Base-by-base conservation (phyloP, 352 stramenopile species). In the Phytopythium sindhum region DNA sequence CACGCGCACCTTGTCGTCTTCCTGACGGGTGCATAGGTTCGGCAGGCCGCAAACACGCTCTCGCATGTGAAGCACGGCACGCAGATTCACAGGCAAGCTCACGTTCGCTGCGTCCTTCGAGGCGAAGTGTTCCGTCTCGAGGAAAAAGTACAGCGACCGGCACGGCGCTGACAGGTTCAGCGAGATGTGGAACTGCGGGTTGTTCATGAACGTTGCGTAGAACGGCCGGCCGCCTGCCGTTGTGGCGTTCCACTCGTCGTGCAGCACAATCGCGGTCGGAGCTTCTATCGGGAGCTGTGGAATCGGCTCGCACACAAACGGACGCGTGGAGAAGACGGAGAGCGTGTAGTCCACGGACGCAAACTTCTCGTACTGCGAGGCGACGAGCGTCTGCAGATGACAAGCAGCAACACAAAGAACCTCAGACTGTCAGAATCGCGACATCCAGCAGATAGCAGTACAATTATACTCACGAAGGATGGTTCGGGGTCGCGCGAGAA, bases 351-450 rank as follows among this genome's bases (percentile, higher is more conserved):
- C 88, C 29, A 97, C 67, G 41, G 87, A 75, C n/a, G 85, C 75
- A 55, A 91, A 89, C 59, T 97, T 97, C 63, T 97, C 88, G 61
- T 96, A 97, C 63, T 97, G 91, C 19, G 91, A 98, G 2, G 92
- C 75, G n/a, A 98, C 90, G 9, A 98, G 70, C 6, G 88, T 97
- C 76, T 93, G 56, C 2, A 5, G 42, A 50, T 24, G 42, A 24
- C 42, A 24, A 48, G 19, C 6, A 2, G 21, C 1, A 23, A 28
- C n/a, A 50, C 21, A 26, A 29, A 8, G 45, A 51, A 4, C n/a
- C 42, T n/a, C 2, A n/a, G 8, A 35, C 47, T 35, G 47, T 53
- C 47, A 53, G 47, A 19, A 23, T 19, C 24, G 15, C 21, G 12
- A 4, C 17, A 50, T n/a, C 39, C 39, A 45, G 14, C 15, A 10